phyloP scores from a whole-genome alignment of 2,329 filamentous ascomycete species.

The Calonectria leucothoes region DNA sequence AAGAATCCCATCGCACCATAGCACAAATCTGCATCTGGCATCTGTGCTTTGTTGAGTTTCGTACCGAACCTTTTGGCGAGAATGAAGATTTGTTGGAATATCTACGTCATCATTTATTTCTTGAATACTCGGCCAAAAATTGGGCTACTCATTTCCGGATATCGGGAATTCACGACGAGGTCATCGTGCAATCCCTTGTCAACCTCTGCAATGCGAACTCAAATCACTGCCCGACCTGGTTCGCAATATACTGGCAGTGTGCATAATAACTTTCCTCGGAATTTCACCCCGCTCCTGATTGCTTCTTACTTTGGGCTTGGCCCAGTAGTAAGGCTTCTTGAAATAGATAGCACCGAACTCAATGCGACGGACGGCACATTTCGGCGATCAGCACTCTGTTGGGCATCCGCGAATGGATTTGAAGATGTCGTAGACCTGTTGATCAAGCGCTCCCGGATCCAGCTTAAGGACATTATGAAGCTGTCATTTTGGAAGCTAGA shows the following conservation, averaged over 20 bases:
- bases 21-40: background rate
- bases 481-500: constrained; percentile 7
- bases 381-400: constrained; percentile 5
- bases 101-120: background rate
- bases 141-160: constrained; percentile 15
- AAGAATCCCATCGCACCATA: background rate
- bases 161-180: background rate
- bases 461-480: background rate
- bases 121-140: constrained; percentile 21
- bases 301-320: constrained; percentile 12
- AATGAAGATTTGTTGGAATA: background rate
- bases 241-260: background rate
- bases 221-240: background rate
- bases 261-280: background rate
- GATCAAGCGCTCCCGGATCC: background rate
- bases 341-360: constrained; percentile 1
- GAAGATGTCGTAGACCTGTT: constrained; percentile 8
- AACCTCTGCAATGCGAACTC: background rate
- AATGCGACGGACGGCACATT: background rate
- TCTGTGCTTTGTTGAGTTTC: background rate
- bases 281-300: background rate
- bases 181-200: background rate
- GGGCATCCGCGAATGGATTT: constrained; percentile 19
- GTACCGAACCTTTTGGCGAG: background rate
- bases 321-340: background rate